Percentiles rank a stretch among this genome's conserved stretches.
Conservation (phyloP, 306 rosid genomes). For the Citrullus amarus region DNA sequence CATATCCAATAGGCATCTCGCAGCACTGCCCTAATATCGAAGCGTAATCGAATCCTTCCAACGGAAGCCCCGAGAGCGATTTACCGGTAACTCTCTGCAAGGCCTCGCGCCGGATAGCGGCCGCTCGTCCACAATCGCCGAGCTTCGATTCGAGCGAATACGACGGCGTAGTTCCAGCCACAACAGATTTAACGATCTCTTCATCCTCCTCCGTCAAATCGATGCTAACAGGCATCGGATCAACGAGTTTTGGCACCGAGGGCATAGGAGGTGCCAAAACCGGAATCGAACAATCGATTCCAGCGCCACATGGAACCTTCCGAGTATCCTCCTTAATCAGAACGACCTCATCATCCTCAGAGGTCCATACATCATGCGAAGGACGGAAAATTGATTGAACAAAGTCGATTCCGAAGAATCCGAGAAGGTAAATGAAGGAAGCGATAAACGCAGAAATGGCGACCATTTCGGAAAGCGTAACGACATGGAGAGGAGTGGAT, state of each 20-base stretch:
- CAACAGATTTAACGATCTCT: slow-evolving; percentile 11
- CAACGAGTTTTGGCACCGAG: neutral
- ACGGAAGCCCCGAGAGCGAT: slow-evolving; percentile 11
- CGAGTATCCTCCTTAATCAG: slow-evolving; percentile 1
- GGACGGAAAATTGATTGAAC: slow-evolving; percentile 16
- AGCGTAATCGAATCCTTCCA: slow-evolving; percentile 16
- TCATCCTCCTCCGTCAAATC: slow-evolving; percentile 11
- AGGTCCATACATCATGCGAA: slow-evolving; percentile 12
- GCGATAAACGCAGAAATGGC: slow-evolving; percentile 6
- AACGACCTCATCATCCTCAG: slow-evolving; percentile 8
- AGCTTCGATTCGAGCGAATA: slow-evolving; percentile 16
- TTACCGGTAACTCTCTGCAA: slow-evolving; percentile 11
- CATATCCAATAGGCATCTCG: slow-evolving; percentile 13
- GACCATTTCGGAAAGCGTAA: slow-evolving; percentile 11
- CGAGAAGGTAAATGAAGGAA: slow-evolving; percentile 15
- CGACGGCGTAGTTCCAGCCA: slow-evolving; percentile 9
- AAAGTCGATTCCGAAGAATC: slow-evolving; percentile 15
- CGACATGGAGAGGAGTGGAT: slow-evolving; percentile 16
- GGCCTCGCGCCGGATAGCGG: slow-evolving; percentile 13
- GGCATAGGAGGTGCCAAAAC: neutral
- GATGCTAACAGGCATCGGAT: neutral
- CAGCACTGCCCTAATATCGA: slow-evolving; percentile 16
- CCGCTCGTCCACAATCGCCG: slow-evolving; percentile 14
- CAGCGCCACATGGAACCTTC: slow-evolving; percentile 9
- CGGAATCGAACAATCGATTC: neutral